These are phyloP conservation scores for Amaranthus palmeri DNA, from an alignment of 148 eudicot species.

Conservation along the genomic window DNA sequence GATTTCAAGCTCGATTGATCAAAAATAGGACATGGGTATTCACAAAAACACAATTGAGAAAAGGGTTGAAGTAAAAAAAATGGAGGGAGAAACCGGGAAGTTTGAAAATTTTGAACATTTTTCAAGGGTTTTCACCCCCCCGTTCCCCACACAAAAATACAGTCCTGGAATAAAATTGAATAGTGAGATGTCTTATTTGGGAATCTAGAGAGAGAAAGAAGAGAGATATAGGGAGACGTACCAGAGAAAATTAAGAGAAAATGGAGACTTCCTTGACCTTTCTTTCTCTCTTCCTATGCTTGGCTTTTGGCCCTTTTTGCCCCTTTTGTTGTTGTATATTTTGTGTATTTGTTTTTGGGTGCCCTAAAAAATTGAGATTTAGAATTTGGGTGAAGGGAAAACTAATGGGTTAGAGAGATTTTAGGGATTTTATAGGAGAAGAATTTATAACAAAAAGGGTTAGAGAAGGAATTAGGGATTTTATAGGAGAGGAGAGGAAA, in stretches of 20 bases:
- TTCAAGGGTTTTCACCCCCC: neutral
- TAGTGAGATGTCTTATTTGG: constrained; percentile 1
- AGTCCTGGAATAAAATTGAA: constrained; percentile 11
- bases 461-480: neutral
- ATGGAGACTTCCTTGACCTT: constrained; percentile 20
- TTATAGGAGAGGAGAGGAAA: neutral
- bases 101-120: constrained; percentile 21
- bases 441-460: too few species aligned
- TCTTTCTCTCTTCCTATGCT: neutral
- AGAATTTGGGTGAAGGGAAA: neutral
- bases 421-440: neutral
- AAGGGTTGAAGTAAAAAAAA: neutral
- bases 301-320: neutral
- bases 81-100: constrained; percentile 6
- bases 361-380: neutral
- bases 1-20: neutral
- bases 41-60: neutral
- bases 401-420: neutral
- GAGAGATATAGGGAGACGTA: constrained; percentile 18
- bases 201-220: neutral
- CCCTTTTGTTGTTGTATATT: neutral
- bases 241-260: constrained; percentile 24
- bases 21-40: neutral
- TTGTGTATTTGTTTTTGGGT: neutral
- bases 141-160: neutral